Base-by-base conservation (phyloP, 2,329 filamentous ascomycete species). In the Pestalotiopsis sp. region DNA sequence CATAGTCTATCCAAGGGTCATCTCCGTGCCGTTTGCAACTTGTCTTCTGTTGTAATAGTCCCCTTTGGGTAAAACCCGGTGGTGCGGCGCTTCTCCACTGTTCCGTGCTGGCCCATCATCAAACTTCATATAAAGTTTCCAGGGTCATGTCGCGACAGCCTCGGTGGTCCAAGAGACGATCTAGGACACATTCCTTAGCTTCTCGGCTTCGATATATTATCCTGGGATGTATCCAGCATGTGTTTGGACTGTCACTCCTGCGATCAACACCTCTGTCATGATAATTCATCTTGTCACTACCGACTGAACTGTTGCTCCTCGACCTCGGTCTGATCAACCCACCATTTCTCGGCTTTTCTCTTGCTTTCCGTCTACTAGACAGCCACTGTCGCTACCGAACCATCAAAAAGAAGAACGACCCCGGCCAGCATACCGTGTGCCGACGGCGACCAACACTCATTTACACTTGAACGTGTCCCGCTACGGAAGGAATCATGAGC, bases 1-100 rank as follows among this genome's bases (percentile, higher is more conserved):
- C 81, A 75, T 73, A 71, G 79, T 79, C 78, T 76, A 76, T 73
- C 73, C 69, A 76, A 76, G 73, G 71, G 73, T 73, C 76, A 80
- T 80, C 76, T 71, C 76, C 77, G 72, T 72, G 77, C 74, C 73
- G 77, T 74, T 79, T 76, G 73, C 77, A 73, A 77, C 76, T 78
- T 78, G 72, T 67, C 70, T 67, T 69, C 57, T 41, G 45, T 52
- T 52, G 70, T 25, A 63, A 65, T 41, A 58, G 57, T 49, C 68
- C 68, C 66, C 66, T 70, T 64, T 64, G 70, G 71, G 70, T 67
- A 70, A 70, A 67, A 71, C 66, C 70, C 69, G 70, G 67, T 70
- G 68, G 73, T 73, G 70, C 71, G 69, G 68, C 67, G 70, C 66
- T 68, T 72, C 73, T 75, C 73, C 73, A 74, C 73, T 69, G 68